Base-by-base conservation (phyloP, 179 eudicot genomes). In the Vitellaria paradoxa region DNA sequence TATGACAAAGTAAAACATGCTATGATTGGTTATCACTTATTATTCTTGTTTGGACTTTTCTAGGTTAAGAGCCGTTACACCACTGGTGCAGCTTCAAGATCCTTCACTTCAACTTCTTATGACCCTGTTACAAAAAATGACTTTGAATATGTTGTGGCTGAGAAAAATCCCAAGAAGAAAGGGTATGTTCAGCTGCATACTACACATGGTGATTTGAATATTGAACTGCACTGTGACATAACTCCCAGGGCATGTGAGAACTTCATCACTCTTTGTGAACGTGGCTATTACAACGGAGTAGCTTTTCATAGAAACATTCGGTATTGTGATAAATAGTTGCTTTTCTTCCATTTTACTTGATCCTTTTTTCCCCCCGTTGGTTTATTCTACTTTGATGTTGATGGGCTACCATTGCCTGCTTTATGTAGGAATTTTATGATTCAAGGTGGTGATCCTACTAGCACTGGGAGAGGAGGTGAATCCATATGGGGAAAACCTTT, bases 391-490 rank as follows among this genome's bases (percentile, higher is more conserved):
- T 68, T 77, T 37, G 73, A 74, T 37, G 21, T 68, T 69, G 65
- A 23, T 67, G 66, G 30, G 23, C 47, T 74, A 52, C 70, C 52
- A 52, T 74, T 63, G 9, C 45, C 20, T 66, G 2, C 45, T 45
- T 60, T 65, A 4, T 82, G 76, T 74, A 96, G 99, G 87, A 96
- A 96, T 81, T 93, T 96, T 79, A 96, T 96, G 99, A 90, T 96
- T 79, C 99, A 96, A 96, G 99, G 99, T 75, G 99, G 99, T 81
- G 99, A 96, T 85, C 99, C 99, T 57, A 93, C 98, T 80, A 97
- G 99, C 49, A 96, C 99, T 23, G 99, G 99, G 18, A 90, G 47
- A 82, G 99, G 99, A 52, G 99, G 99, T 9, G 96, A 96, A 81
- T 96, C 99, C 53, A 96, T 96, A 66, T 96, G 99, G 99, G 98